These are phyloP conservation scores for Stromatinia cepivora DNA, from an alignment of 2,329 filamentous ascomycete genomes.

Conservation along the genomic window DNA sequence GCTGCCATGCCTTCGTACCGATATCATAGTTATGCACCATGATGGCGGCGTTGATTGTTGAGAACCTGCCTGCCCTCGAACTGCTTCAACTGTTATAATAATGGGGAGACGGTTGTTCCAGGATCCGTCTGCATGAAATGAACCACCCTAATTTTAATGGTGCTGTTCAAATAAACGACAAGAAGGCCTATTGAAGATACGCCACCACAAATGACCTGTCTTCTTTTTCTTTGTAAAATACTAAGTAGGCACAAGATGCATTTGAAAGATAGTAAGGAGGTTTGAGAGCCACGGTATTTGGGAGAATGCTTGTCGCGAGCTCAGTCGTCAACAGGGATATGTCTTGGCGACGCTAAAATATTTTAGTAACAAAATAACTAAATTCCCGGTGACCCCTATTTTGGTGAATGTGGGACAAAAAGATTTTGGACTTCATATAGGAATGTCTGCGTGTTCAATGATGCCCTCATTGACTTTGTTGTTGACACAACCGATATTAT, in stretches of 20 bases:
- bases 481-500: background rate
- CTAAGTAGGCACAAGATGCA: conserved; percentile 18
- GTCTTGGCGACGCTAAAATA: conserved; percentile 23
- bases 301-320: conserved; percentile 24
- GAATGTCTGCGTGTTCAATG: background rate
- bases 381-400: conserved; percentile 20
- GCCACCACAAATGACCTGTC: conserved; percentile 25
- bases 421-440: background rate
- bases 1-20: conserved; percentile 97
- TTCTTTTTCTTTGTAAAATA: conserved; percentile 19
- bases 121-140: conserved; percentile 33
- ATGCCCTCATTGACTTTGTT: background rate
- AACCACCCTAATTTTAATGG: conserved; percentile 25
- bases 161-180: conserved; percentile 13
- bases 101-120: conserved; percentile 30
- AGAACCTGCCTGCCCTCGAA: conserved; percentile 27
- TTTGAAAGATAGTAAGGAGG: conserved; percentile 21
- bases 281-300: conserved; percentile 23
- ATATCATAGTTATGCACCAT: conserved; percentile 97
- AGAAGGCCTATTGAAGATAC: conserved; percentile 23
- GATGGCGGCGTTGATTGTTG: conserved; percentile 32
- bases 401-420: conserved; percentile 8
- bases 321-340: conserved; percentile 21
- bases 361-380: conserved; percentile 15
- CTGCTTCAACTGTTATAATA: conserved; percentile 31